These are phyloP conservation scores for Neurospora sp. DNA, from an alignment of 2,329 filamentous ascomycete genomes.

Conservation along the genomic window DNA sequence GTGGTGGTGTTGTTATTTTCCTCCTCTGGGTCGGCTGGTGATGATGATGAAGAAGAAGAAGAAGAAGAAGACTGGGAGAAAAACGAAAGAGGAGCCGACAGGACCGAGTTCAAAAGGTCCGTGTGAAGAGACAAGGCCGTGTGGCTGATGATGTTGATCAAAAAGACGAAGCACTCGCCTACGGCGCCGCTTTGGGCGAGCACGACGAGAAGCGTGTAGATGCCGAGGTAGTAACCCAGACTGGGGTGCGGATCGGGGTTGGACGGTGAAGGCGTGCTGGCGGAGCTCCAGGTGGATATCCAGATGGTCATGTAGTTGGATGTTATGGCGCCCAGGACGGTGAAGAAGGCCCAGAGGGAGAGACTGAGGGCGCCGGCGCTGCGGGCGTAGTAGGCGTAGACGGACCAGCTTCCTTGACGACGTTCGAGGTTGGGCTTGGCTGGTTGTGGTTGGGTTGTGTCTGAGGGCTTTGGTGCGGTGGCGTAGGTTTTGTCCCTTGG, in stretches of 20 bases:
- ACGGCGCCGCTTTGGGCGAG: background rate
- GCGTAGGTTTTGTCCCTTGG: background rate
- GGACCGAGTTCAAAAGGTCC: slow-evolving; percentile 4
- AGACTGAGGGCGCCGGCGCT: slow-evolving; percentile 1
- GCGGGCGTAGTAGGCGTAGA: slow-evolving; percentile 5
- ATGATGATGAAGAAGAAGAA: no score
- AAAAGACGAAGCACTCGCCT: slow-evolving; percentile 3
- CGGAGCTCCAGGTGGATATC: background rate
- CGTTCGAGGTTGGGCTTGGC: background rate
- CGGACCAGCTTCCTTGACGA: slow-evolving; percentile 3
- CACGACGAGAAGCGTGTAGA: slow-evolving; percentile 5
- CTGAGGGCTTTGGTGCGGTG: background rate
- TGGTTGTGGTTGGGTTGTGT: background rate
- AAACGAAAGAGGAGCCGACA: background rate
- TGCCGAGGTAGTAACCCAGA: slow-evolving; percentile 7
- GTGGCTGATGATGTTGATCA: slow-evolving; percentile 5
- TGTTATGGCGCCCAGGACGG: background rate
- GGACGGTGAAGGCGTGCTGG: background rate
- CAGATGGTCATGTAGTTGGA: background rate
- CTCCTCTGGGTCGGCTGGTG: no score
- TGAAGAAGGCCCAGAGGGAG: slow-evolving; percentile 1
- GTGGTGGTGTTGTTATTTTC: background rate
- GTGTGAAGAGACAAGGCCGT: slow-evolving; percentile 4
- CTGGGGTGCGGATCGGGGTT: background rate
- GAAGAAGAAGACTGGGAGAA: background rate